These are phyloP conservation scores for Ophiostoma populinum DNA, from an alignment of 2,329 filamentous ascomycete genomes.

Conservation along the genomic window DNA sequence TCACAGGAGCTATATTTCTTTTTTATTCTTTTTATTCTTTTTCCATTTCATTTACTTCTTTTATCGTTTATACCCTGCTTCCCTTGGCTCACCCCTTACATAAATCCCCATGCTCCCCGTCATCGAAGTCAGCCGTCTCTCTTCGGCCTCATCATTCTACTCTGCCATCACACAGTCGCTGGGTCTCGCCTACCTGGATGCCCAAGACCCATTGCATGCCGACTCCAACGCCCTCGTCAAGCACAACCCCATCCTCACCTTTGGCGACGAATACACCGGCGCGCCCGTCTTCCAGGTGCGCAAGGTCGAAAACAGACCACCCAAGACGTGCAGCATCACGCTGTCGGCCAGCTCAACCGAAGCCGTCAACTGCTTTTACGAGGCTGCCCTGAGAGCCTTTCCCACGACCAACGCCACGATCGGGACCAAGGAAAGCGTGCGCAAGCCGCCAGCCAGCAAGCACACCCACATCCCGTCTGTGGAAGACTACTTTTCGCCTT, in stretches of 20 bases:
- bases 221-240: conserved; percentile 7
- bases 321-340: conserved; percentile 34
- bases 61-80: neutral
- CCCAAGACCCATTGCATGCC: conserved; percentile 9
- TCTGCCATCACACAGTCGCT: conserved; percentile 62
- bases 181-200: conserved; percentile 50
- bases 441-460: neutral
- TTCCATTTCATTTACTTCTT: neutral
- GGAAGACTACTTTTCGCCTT: neutral
- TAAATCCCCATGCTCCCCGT: conserved; percentile 25
- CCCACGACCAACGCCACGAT: conserved; percentile 27
- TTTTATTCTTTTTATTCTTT: neutral
- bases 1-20: too few relatives aligned
- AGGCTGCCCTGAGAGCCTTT: conserved; percentile 46
- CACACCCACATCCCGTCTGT: neutral
- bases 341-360: conserved; percentile 50
- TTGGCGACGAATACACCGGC: conserved; percentile 20
- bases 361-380: conserved; percentile 55
- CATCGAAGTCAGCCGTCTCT: conserved; percentile 56
- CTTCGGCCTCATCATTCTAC: conserved; percentile 70
- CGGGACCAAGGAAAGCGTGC: conserved; percentile 8
- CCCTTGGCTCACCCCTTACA: neutral
- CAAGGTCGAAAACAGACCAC: conserved; percentile 22
- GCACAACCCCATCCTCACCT: conserved; percentile 22
- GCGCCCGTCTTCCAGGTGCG: conserved; percentile 28